Percentiles rank a stretch among this genome's conserved stretches.
phyloP scores from a whole-genome alignment of 495 filamentous ascomycete species.

The Tuber indicum region DNA sequence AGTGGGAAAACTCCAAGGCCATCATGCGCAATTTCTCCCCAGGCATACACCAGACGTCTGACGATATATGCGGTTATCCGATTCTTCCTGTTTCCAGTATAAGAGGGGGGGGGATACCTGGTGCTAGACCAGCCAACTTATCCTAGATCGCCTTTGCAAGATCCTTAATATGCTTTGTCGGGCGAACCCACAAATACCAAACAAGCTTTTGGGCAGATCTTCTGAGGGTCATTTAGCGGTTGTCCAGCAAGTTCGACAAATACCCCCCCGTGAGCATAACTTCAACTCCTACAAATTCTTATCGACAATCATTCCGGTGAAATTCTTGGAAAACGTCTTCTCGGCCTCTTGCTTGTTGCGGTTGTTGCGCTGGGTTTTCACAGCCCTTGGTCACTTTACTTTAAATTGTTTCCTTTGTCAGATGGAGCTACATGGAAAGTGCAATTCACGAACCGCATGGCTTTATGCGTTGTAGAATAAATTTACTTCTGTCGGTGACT shows the following conservation, averaged over 20 bases:
- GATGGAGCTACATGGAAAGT: neutral
- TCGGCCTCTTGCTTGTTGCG: conserved; percentile 64
- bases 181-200: conserved; percentile 85
- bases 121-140: conserved; percentile 55
- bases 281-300: conserved; percentile 63
- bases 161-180: conserved; percentile 59
- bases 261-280: conserved; percentile 50
- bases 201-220: conserved; percentile 65
- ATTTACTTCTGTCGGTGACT: neutral
- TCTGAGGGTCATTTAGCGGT: neutral
- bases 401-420: conserved; percentile 9
- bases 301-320: conserved; percentile 66
- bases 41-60: conserved; percentile 84
- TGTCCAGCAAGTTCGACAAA: conserved; percentile 48
- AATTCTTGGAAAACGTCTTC: conserved; percentile 62
- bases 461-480: neutral
- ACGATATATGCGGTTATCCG: neutral
- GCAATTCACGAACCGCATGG: conserved; percentile 44
- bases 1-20: conserved; percentile 71
- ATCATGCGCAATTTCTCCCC: conserved; percentile 73
- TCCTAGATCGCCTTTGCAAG: conserved; percentile 64
- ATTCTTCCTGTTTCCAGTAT: neutral
- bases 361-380: conserved; percentile 58
- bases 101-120: conserved; percentile 52
- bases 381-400: conserved; percentile 63